phyloP scores from a whole-genome alignment of 768 basidiomycete genomes.

The Boletellus ananiceps region DNA sequence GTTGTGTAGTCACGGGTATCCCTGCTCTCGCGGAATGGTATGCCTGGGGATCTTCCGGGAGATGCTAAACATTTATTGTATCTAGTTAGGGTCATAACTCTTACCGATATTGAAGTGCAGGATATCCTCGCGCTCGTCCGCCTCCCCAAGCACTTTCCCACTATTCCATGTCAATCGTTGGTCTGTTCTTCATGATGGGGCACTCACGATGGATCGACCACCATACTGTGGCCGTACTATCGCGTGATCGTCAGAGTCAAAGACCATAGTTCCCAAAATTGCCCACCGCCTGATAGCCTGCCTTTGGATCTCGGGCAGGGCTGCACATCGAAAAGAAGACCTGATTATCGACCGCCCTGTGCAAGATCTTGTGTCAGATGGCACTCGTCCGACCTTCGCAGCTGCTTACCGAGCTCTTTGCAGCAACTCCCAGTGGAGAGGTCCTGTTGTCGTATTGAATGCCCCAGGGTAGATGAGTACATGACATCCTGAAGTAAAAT shows the following conservation, averaged over 20 bases:
- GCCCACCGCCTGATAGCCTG: slow-evolving; percentile 84
- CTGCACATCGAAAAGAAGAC: slow-evolving; percentile 96
- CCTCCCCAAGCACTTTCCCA: slow-evolving; percentile 69
- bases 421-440: slow-evolving; percentile 92
- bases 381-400: not conserved
- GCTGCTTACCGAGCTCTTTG: slow-evolving; percentile 67
- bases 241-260: not conserved
- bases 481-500: slow-evolving; percentile 59
- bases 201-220: slow-evolving; percentile 84
- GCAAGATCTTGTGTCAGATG: slow-evolving; percentile 8
- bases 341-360: slow-evolving; percentile 92
- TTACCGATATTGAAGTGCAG: slow-evolving; percentile 77
- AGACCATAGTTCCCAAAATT: not conserved
- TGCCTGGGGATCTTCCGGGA: slow-evolving; percentile 53
- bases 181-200: not conserved
- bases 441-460: slow-evolving; percentile 94
- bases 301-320: slow-evolving; percentile 79
- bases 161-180: slow-evolving; percentile 37
- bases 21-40: slow-evolving; percentile 67
- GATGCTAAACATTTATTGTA: not conserved
- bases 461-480: slow-evolving; percentile 90
- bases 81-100: slow-evolving; percentile 22
- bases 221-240: slow-evolving; percentile 87
- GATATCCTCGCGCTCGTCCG: slow-evolving; percentile 74
- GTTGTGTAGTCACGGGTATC: slow-evolving; percentile 88